phyloP scores from a whole-genome alignment of 768 basidiomycete species.

The Termitomyces sp. region DNA sequence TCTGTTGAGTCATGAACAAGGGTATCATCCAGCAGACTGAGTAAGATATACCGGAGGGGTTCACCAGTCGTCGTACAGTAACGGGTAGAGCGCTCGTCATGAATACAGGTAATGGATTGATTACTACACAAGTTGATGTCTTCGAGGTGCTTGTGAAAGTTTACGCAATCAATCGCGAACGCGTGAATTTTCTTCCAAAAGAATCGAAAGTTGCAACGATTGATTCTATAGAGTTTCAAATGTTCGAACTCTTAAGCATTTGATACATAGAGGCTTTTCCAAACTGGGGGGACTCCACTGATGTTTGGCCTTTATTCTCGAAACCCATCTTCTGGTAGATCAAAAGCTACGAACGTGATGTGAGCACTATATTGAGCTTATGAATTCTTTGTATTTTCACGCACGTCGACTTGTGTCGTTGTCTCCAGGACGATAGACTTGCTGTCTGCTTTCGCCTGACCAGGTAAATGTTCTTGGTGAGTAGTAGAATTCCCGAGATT shows the following conservation, averaged over 20 bases:
- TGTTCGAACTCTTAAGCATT: too few species aligned
- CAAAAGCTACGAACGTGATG: slow-evolving; percentile 8
- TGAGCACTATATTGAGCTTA: too few species aligned
- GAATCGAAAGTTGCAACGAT: too few species aligned
- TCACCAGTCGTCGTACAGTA: slow-evolving; percentile 6
- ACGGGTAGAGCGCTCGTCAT: neutral
- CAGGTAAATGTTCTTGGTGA: neutral
- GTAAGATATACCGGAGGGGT: slow-evolving; percentile 8
- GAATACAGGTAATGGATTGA: too few species aligned
- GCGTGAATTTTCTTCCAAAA: too few species aligned
- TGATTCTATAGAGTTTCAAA: too few species aligned
- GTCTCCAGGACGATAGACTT: slow-evolving; percentile 24
- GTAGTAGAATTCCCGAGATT: too few species aligned
- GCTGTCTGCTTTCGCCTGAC: slow-evolving; percentile 18
- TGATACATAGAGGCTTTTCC: slow-evolving; percentile 16
- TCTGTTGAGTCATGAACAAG: slow-evolving; percentile 2
- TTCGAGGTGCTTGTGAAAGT: too few species aligned
- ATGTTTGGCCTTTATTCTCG: slow-evolving; percentile 11
- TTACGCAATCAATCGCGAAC: too few species aligned
- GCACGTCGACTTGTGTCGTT: slow-evolving; percentile 23
- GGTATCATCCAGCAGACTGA: neutral
- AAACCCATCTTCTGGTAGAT: slow-evolving; percentile 17
- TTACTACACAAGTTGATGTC: too few species aligned
- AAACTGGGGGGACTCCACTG: neutral
- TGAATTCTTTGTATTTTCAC: neutral